These are phyloP conservation scores for Halophytophthora polymorphica DNA, from an alignment of 352 stramenopile genomes.

Conservation along the genomic window DNA sequence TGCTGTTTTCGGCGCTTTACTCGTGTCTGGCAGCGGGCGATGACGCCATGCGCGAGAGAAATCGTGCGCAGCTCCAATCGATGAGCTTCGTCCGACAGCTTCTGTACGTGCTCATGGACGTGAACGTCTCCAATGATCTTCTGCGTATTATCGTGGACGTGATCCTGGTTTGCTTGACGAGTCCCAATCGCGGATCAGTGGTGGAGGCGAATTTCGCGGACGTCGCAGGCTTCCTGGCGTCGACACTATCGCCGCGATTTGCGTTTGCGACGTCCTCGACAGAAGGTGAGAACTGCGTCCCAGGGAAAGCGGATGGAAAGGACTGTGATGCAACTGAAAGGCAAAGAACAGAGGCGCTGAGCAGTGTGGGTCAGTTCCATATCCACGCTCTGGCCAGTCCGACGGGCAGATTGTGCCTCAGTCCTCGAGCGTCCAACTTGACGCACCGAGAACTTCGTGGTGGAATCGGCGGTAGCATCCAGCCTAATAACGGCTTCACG, in stretches of 20 bases:
- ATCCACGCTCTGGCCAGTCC: slow-evolving; percentile 19
- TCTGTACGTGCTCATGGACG: slow-evolving; percentile 66
- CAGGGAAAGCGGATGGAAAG: slow-evolving; percentile 7
- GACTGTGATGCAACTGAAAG: slow-evolving; percentile 4
- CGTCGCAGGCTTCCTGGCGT: slow-evolving; percentile 55
- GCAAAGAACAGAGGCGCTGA: neutral
- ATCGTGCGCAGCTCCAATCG: slow-evolving; percentile 58
- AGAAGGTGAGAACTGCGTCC: slow-evolving; percentile 8
- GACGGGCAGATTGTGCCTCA: slow-evolving; percentile 37
- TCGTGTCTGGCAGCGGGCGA: slow-evolving; percentile 44
- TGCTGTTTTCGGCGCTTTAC: slow-evolving; percentile 68
- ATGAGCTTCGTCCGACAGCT: slow-evolving; percentile 64
- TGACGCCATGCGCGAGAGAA: slow-evolving; percentile 46
- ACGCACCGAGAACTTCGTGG: neutral
- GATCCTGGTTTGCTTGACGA: slow-evolving; percentile 65
- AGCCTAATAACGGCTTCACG: neutral
- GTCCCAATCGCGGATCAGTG: slow-evolving; percentile 22
- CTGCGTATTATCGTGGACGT: slow-evolving; percentile 63
- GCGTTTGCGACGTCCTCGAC: neutral
- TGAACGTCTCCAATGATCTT: slow-evolving; percentile 42
- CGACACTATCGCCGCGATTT: slow-evolving; percentile 58
- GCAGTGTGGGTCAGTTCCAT: slow-evolving; percentile 3
- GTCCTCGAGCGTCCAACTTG: slow-evolving; percentile 34
- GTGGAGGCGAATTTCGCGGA: slow-evolving; percentile 67
- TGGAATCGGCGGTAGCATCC: too few species aligned